Evolutionary conservation across 331 rosid species (phyloP).

Genomic region (Malus hybrid): DNA sequence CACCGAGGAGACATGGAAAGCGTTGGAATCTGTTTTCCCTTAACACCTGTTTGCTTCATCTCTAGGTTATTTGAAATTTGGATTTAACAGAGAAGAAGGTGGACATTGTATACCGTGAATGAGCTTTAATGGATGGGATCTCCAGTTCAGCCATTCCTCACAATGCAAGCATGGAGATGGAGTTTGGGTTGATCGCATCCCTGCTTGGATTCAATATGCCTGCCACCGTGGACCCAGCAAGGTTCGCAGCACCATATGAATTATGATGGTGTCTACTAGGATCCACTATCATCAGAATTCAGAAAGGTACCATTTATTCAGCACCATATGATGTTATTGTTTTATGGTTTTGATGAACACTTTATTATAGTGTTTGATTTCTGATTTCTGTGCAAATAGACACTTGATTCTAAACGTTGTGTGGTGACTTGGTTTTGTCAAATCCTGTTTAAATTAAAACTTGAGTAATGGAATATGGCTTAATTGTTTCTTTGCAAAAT

Average conservation of each 20-base stretch:
- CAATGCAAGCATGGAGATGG: conserved; percentile 73
- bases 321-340: too few species aligned
- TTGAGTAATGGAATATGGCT: not conserved
- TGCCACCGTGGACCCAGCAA: conserved; percentile 71
- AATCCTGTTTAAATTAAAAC: not conserved
- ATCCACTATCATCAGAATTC: conserved; percentile 43
- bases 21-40: too few species aligned
- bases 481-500: not conserved
- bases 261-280: conserved; percentile 88
- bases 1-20: too few species aligned
- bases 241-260: conserved; percentile 52
- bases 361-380: not conserved
- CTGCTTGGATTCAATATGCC: conserved; percentile 79
- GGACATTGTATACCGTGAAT: too few species aligned
- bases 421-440: not conserved
- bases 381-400: not conserved
- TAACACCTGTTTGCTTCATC: conserved; percentile 2
- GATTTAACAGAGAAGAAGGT: conserved; percentile 58
- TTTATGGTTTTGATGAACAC: not conserved
- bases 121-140: conserved; percentile 74
- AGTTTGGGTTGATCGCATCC: conserved; percentile 83
- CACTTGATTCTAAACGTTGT: not conserved
- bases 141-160: conserved; percentile 74
- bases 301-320: conserved; percentile 49
- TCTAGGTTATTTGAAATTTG: conserved; percentile 77